Evolutionary conservation across 805 yeast species (phyloP).

Genomic region (Yamadazyma kitorensis): DNA sequence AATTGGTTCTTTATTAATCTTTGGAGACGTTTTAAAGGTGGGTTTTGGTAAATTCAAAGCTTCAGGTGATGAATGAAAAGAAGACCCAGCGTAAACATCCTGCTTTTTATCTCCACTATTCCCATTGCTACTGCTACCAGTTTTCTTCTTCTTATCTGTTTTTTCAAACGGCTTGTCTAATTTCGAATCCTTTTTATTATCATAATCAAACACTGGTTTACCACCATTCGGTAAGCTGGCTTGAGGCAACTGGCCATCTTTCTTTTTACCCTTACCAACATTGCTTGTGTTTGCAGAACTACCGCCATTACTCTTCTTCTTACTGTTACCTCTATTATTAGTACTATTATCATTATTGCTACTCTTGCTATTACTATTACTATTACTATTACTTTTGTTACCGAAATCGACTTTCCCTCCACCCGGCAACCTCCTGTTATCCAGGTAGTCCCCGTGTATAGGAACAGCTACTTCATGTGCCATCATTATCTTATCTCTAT

Average conservation of each 20-base stretch:
- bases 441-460: slow-evolving; percentile 8
- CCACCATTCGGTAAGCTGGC: slow-evolving; percentile 25
- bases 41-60: slow-evolving; percentile 57
- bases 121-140: neutral
- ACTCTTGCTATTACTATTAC: slow-evolving; percentile 3
- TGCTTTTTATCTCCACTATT: slow-evolving; percentile 5
- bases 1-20: slow-evolving; percentile 3
- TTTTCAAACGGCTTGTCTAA: slow-evolving; percentile 1
- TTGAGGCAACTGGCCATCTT: slow-evolving; percentile 8
- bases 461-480: slow-evolving; percentile 32
- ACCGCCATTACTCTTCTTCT: slow-evolving; percentile 7
- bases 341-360: slow-evolving; percentile 10
- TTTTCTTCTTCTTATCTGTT: slow-evolving; percentile 5
- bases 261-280: slow-evolving; percentile 2
- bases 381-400: slow-evolving; percentile 1
- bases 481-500: no score
- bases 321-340: slow-evolving; percentile 9
- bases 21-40: slow-evolving; percentile 32
- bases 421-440: slow-evolving; percentile 24
- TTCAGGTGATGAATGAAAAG: slow-evolving; percentile 56
- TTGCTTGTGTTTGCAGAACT: no score
- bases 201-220: slow-evolving; percentile 23
- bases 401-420: slow-evolving; percentile 33
- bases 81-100: slow-evolving; percentile 53
- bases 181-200: slow-evolving; percentile 3